A percentile compares a stretch with the other conserved stretches of the same genome.
Evolutionary conservation across 768 basidiomycete genomes (phyloP).

Genomic region (Nidularia pulvinata): DNA sequence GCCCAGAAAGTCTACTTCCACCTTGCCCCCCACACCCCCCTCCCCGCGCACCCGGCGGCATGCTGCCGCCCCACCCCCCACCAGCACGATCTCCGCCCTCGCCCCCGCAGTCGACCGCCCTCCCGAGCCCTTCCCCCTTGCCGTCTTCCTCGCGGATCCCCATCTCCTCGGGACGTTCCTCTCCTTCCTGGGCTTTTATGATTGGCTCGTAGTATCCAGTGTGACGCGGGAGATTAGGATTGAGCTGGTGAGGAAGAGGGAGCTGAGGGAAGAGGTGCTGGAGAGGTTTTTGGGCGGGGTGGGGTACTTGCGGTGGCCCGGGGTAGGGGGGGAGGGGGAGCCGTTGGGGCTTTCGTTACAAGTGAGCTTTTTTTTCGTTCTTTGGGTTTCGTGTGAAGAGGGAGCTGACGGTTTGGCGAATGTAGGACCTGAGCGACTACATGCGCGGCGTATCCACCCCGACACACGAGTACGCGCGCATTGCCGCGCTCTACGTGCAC

Average conservation of each 20-base stretch:
- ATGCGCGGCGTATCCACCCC: constrained; percentile 81
- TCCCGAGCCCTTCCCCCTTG: constrained; percentile 46
- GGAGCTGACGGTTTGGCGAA: constrained; percentile 4
- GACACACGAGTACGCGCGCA: constrained; percentile 66
- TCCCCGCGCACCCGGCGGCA: neutral
- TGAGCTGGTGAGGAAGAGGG: constrained; percentile 43
- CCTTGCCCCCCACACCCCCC: too few relatives aligned
- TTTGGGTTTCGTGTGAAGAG: neutral
- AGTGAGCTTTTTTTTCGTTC: constrained; percentile 33
- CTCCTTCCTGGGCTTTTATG: constrained; percentile 65
- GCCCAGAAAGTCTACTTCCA: neutral
- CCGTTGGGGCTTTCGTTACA: constrained; percentile 62
- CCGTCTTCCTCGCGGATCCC: constrained; percentile 52
- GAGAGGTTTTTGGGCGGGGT: constrained; percentile 70
- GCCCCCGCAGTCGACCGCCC: constrained; percentile 11
- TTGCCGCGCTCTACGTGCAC: constrained; percentile 58
- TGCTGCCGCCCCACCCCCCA: neutral
- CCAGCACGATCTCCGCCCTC: neutral
- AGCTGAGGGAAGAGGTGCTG: constrained; percentile 62
- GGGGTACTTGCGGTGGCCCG: constrained; percentile 79
- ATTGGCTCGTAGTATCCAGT: constrained; percentile 65
- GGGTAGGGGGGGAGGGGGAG: constrained; percentile 53
- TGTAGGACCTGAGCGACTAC: constrained; percentile 79
- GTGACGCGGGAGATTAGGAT: constrained; percentile 54
- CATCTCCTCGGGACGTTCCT: constrained; percentile 55